phyloP scores from a whole-genome alignment of 2,329 filamentous ascomycete species.

The Helminthosporium solani region DNA sequence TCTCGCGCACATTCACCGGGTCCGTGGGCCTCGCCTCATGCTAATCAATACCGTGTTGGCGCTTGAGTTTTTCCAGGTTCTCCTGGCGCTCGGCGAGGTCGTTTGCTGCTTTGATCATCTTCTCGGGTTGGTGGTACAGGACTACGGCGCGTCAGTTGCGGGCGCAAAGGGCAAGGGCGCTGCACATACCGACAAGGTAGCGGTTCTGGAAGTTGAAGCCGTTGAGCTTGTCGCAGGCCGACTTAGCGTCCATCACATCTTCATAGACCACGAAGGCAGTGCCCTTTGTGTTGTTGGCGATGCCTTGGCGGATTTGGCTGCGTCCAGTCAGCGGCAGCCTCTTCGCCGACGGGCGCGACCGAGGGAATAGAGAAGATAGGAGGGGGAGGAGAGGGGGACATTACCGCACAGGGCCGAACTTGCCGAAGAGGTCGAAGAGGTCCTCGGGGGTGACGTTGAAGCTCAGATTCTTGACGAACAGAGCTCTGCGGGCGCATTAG shows the following conservation, averaged over 20 bases:
- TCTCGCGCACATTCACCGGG: constrained; percentile 34
- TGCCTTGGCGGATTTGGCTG: constrained; percentile 97
- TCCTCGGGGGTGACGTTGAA: constrained; percentile 99
- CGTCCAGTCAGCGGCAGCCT: constrained; percentile 22
- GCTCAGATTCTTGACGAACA: constrained; percentile 99
- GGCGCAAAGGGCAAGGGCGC: neutral
- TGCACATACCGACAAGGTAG: constrained; percentile 84
- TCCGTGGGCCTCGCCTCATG: constrained; percentile 52
- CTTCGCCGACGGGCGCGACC: constrained; percentile 7
- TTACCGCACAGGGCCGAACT: constrained; percentile 93
- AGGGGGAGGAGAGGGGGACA: constrained; percentile 34
- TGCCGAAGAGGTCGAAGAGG: constrained; percentile 97
- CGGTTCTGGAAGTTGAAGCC: constrained; percentile 99
- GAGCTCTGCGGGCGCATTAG: constrained; percentile 65
- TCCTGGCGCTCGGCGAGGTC: constrained; percentile 92
- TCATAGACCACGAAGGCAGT: constrained; percentile 99
- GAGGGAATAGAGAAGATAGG: constrained; percentile 14
- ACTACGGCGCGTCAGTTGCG: constrained; percentile 47
- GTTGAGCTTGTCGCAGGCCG: constrained; percentile 98
- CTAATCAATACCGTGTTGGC: constrained; percentile 97
- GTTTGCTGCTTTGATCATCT: constrained; percentile 84
- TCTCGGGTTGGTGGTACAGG: constrained; percentile 75
- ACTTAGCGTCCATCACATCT: constrained; percentile 98
- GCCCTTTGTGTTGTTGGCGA: constrained; percentile 95
- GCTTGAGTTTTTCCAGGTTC: constrained; percentile 97